Evolutionary conservation across 1,284 basidiomycete genomes (phyloP).

Genomic region (Kwoniella shivajii): DNA sequence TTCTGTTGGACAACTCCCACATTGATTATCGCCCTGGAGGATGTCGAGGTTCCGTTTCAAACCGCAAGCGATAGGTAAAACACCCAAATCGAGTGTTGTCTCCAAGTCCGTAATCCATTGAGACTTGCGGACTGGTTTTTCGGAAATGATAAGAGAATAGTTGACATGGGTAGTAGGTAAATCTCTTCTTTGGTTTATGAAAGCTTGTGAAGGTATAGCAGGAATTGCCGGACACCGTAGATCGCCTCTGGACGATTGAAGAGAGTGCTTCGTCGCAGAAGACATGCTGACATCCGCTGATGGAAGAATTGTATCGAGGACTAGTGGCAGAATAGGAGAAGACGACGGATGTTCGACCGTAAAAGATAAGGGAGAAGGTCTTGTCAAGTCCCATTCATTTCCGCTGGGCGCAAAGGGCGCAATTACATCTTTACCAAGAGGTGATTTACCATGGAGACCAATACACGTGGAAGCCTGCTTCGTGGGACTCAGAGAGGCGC

Average conservation of each 20-base stretch:
- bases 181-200: background rate
- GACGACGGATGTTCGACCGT: background rate
- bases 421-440: background rate
- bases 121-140: constrained; percentile 11
- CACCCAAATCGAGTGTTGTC: constrained; percentile 14
- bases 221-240: too few relatives aligned
- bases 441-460: constrained; percentile 2
- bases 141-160: background rate
- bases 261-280: too few relatives aligned
- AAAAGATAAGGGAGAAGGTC: constrained; percentile 5
- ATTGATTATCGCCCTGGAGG: too few relatives aligned
- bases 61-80: constrained; percentile 7
- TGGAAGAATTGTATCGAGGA: too few relatives aligned
- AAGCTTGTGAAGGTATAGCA: too few relatives aligned
- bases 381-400: background rate
- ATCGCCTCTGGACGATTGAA: too few relatives aligned
- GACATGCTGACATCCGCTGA: too few relatives aligned
- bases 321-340: background rate
- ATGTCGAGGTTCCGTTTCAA: background rate
- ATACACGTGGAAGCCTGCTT: background rate
- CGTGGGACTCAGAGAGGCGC: constrained; percentile 6
- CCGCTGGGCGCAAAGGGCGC: background rate
- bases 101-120: constrained; percentile 31
- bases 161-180: background rate
- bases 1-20: too few relatives aligned